Conservation (phyloP, 129 eudicot species). For the Chrysanthemum makinoi region DNA sequence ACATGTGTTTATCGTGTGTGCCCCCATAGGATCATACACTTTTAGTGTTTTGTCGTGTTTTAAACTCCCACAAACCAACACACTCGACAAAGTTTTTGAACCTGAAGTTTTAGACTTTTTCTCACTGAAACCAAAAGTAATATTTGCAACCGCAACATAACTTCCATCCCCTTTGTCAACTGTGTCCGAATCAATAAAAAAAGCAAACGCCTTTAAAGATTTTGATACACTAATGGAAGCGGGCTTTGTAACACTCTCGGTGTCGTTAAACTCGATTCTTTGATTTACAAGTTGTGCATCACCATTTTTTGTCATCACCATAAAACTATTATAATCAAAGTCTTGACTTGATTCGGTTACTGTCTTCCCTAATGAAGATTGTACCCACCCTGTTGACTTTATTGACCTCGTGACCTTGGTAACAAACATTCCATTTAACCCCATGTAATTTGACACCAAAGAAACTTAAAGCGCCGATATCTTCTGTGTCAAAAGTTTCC, state of each 20-base stretch:
- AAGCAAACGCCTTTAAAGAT: slow-evolving; percentile 44
- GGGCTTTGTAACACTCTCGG: slow-evolving; percentile 28
- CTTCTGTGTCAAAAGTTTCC: slow-evolving; percentile 42
- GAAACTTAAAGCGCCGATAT: slow-evolving; percentile 35
- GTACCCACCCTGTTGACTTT: slow-evolving; percentile 57
- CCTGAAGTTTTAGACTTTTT: slow-evolving; percentile 32
- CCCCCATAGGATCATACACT: no score
- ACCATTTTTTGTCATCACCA: slow-evolving; percentile 62
- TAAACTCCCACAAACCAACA: no score
- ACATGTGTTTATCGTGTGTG: no score
- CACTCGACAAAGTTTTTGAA: slow-evolving; percentile 38
- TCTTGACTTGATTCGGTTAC: slow-evolving; percentile 58
- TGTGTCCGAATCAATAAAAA: slow-evolving; percentile 36
- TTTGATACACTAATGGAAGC: slow-evolving; percentile 29
- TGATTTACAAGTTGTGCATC: slow-evolving; percentile 57
- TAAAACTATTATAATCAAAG: slow-evolving; percentile 41
- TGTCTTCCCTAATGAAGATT: slow-evolving; percentile 65
- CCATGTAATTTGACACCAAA: slow-evolving; percentile 45
- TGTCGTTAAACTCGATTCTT: slow-evolving; percentile 45
- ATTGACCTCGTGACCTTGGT: slow-evolving; percentile 52
- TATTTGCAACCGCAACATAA: slow-evolving; percentile 37
- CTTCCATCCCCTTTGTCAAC: slow-evolving; percentile 42
- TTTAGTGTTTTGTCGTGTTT: no score
- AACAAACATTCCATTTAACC: slow-evolving; percentile 54
- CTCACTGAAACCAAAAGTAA: slow-evolving; percentile 54